Conservation (phyloP, 805 yeast genomes). For the Barnettozyma pratensis region DNA sequence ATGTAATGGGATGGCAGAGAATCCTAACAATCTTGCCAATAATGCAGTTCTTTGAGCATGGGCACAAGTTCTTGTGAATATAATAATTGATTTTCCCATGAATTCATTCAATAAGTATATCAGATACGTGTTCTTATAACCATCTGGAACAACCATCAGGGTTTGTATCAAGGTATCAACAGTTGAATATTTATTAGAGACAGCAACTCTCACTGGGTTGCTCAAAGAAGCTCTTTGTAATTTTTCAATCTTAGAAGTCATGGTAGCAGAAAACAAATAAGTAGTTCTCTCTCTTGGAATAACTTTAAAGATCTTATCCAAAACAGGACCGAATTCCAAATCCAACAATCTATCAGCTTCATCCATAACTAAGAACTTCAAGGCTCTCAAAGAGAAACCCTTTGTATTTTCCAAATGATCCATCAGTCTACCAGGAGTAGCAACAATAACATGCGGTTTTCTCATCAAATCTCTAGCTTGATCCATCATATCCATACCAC, state of each 20-base stretch:
- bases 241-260: slow-evolving; percentile 93
- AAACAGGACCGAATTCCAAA: slow-evolving; percentile 94
- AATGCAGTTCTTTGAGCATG: slow-evolving; percentile 90
- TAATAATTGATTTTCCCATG: slow-evolving; percentile 79
- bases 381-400: slow-evolving; percentile 75
- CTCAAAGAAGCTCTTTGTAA: slow-evolving; percentile 87
- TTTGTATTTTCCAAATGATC: slow-evolving; percentile 92
- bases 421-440: slow-evolving; percentile 91
- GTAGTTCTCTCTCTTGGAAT: slow-evolving; percentile 84
- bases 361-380: slow-evolving; percentile 86
- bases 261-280: slow-evolving; percentile 91
- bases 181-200: slow-evolving; percentile 82
- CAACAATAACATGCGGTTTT: slow-evolving; percentile 91
- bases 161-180: slow-evolving; percentile 91
- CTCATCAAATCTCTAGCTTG: slow-evolving; percentile 92
- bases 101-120: slow-evolving; percentile 79
- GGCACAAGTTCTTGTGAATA: slow-evolving; percentile 92
- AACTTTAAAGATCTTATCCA: slow-evolving; percentile 77
- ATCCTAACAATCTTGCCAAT: slow-evolving; percentile 74
- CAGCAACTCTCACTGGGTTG: slow-evolving; percentile 88
- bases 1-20: slow-evolving; percentile 87
- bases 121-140: slow-evolving; percentile 83
- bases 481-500: slow-evolving; percentile 98
- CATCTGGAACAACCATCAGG: slow-evolving; percentile 87
- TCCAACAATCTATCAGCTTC: slow-evolving; percentile 96